Percentiles rank a stretch among this genome's conserved stretches.
phyloP scores from a whole-genome alignment of 192 early-diverging fungal species.

The Backusella tuberculispora region DNA sequence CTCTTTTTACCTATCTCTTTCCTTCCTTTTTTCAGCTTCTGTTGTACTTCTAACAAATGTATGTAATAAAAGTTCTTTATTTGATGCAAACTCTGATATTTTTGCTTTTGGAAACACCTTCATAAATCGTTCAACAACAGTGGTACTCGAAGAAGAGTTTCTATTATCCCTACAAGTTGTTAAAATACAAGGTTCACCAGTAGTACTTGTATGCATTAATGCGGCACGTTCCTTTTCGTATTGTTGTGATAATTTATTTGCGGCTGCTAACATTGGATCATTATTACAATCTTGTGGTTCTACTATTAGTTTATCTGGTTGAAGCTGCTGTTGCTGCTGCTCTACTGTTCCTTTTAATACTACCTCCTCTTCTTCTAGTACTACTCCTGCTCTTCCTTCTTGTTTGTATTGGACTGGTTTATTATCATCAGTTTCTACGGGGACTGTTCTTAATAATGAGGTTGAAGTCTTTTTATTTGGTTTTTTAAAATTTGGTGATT shows the following conservation, averaged over 20 bases:
- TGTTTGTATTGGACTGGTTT: too few relatives aligned
- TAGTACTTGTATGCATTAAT: neutral
- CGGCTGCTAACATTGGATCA: neutral
- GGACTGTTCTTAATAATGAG: too few relatives aligned
- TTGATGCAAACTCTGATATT: neutral
- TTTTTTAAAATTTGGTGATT: neutral
- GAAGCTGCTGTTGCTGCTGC: too few relatives aligned
- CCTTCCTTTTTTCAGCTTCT: neutral
- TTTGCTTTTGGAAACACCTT: neutral
- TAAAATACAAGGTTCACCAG: neutral
- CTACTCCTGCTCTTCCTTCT: too few relatives aligned
- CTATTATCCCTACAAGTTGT: neutral
- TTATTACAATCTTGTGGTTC: neutral
- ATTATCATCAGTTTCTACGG: too few relatives aligned
- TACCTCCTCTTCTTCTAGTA: too few relatives aligned
- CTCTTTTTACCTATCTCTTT: slow-evolving; percentile 12
- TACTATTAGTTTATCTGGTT: too few relatives aligned
- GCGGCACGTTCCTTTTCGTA: neutral
- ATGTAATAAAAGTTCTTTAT: neutral
- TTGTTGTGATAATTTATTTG: neutral
- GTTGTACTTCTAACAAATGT: neutral
- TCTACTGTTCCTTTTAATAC: too few relatives aligned
- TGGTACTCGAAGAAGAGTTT: neutral
- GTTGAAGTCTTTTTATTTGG: too few relatives aligned
- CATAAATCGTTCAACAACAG: neutral